Conservation (phyloP, 1,139 yeast genomes). For the Hanseniaspora uvarum region DNA sequence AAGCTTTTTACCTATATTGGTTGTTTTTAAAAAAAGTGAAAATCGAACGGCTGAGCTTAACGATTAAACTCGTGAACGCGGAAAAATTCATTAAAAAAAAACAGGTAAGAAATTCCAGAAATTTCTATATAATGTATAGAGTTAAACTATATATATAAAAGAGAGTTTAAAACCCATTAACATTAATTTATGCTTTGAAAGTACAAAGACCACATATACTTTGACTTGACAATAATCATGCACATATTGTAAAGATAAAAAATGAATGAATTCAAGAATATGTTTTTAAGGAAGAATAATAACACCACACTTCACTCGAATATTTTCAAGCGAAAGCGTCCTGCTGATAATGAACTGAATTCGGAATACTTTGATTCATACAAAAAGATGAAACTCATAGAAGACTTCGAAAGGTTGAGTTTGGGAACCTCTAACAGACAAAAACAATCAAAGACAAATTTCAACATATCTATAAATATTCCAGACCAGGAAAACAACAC, state of each 20-base stretch:
- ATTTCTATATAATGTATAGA: no score
- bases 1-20: no score
- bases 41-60: background rate
- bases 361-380: background rate
- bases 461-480: slow-evolving; percentile 3
- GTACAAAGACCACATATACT: background rate
- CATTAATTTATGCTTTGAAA: background rate
- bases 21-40: no score
- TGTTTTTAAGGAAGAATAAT: background rate
- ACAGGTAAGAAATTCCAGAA: background rate
- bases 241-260: no score
- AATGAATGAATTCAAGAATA: background rate
- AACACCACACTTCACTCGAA: background rate
- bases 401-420: slow-evolving; percentile 3
- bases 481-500: background rate
- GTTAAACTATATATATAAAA: background rate
- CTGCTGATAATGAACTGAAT: background rate
- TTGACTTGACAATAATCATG: no score
- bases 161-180: background rate
- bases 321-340: slow-evolving; percentile 6
- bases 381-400: slow-evolving; percentile 5
- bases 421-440: background rate
- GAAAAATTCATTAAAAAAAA: background rate
- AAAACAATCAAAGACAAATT: background rate
- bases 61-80: background rate